phyloP scores from a whole-genome alignment of 2,329 filamentous ascomycete genomes.

The Microthyrium microscopicum region DNA sequence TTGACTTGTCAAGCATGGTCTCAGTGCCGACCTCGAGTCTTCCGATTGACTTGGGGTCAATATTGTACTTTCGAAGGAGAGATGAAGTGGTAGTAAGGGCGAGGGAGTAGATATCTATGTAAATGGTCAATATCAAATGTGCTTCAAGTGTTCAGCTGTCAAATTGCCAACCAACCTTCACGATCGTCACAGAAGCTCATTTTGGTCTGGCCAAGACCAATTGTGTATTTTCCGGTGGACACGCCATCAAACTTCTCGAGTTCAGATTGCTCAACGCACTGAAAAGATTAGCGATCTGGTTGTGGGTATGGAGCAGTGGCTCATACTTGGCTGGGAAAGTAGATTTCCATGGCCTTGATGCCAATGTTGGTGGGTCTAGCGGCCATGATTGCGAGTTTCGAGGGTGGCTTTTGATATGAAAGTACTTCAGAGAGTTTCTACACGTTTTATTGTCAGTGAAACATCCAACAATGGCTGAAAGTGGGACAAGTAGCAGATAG shows the following conservation, averaged over 20 bases:
- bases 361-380: constrained; percentile 32
- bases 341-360: constrained; percentile 38
- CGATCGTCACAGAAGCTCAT: constrained; percentile 40
- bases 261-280: constrained; percentile 37
- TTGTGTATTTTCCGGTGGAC: constrained; percentile 34
- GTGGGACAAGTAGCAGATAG: too few relatives aligned
- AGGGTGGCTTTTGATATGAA: neutral
- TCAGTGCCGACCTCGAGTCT: constrained; percentile 37
- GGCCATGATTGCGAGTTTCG: constrained; percentile 19
- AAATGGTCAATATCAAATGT: constrained; percentile 2
- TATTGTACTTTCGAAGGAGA: constrained; percentile 34
- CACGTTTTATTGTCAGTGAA: too few relatives aligned
- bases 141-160: neutral
- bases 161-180: constrained; percentile 23
- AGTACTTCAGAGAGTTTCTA: too few relatives aligned
- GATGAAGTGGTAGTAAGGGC: constrained; percentile 34
- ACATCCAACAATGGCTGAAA: too few relatives aligned
- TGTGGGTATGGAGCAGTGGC: constrained; percentile 3
- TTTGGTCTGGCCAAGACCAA: constrained; percentile 37
- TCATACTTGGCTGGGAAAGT: constrained; percentile 35
- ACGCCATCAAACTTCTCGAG: constrained; percentile 40
- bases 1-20: constrained; percentile 38
- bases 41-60: constrained; percentile 34
- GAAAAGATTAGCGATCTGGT: constrained; percentile 11
- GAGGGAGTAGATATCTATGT: constrained; percentile 35